Conservation (phyloP, 2,329 filamentous ascomycete genomes). For the Venturia nashicola region DNA sequence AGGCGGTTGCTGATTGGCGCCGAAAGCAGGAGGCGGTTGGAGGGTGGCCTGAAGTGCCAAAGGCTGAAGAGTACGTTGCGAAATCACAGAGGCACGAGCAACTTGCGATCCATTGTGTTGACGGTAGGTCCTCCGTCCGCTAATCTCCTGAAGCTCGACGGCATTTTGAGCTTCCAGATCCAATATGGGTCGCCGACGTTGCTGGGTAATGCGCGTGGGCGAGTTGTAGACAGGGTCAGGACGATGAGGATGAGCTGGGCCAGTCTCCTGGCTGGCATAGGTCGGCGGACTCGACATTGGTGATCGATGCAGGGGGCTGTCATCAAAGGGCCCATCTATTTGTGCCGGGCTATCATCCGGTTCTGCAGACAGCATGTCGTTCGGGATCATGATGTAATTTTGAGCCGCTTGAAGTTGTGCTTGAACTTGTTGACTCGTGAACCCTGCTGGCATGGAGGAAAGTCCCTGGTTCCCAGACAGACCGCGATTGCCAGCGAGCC, state of each 20-base stretch:
- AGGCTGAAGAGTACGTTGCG: not conserved
- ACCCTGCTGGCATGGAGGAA: not conserved
- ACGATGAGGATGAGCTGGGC: not conserved
- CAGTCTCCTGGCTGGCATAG: not conserved
- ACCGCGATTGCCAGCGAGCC: not conserved
- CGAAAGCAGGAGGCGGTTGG: not conserved
- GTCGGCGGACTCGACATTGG: not conserved
- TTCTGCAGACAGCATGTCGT: not conserved
- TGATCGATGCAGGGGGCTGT: not conserved
- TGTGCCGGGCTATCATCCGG: constrained; percentile 1
- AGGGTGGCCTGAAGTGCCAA: not conserved
- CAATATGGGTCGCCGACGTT: not conserved
- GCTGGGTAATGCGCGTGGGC: not conserved
- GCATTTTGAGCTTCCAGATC: not conserved
- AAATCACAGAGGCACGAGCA: not conserved
- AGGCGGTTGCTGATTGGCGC: not conserved
- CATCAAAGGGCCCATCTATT: not conserved
- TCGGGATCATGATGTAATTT: not conserved
- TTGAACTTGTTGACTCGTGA: not conserved
- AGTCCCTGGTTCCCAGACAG: not conserved
- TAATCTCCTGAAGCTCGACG: not conserved
- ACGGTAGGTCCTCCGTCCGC: not conserved
- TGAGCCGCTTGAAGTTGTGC: not conserved
- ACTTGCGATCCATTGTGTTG: not conserved
- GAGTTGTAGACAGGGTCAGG: not conserved